These are phyloP conservation scores for Beauveria caledonica DNA, from an alignment of 2,329 filamentous ascomycete genomes.

Conservation along the genomic window DNA sequence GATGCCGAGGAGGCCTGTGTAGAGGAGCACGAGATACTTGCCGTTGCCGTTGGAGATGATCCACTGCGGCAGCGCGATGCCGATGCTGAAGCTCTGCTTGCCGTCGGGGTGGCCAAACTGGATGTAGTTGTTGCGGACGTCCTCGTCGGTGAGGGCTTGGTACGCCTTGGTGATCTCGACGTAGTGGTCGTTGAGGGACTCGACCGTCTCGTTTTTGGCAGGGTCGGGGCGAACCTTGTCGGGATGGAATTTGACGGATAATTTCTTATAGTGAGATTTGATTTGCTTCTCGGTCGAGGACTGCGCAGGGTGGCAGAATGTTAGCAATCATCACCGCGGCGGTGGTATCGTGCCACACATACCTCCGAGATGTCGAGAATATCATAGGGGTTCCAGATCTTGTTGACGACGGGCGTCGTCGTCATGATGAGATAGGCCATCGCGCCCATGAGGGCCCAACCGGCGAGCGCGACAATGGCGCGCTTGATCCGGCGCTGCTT, in stretches of 20 bases:
- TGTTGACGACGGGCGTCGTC: conserved; percentile 61
- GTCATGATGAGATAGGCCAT: conserved; percentile 88
- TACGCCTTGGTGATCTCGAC: conserved; percentile 97
- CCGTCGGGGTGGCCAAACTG: conserved; percentile 95
- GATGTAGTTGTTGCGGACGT: conserved; percentile 92
- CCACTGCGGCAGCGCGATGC: conserved; percentile 88
- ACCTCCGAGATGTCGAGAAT: conserved; percentile 82
- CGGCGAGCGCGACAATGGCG: conserved; percentile 62
- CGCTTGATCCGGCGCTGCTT: conserved; percentile 85
- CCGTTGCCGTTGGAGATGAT: conserved; percentile 90
- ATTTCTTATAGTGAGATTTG: conserved; percentile 79
- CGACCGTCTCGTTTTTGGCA: conserved; percentile 80
- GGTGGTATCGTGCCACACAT: conserved; percentile 21
- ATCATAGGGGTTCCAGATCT: conserved; percentile 95
- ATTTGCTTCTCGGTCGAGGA: conserved; percentile 82
- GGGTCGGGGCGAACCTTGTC: conserved; percentile 84
- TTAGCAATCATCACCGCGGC: not conserved
- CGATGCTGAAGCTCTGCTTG: conserved; percentile 96
- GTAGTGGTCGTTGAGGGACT: conserved; percentile 78
- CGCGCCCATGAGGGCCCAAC: conserved; percentile 76
- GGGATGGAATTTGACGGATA: conserved; percentile 82
- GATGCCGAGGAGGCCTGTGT: conserved; percentile 80
- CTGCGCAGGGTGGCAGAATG: conserved; percentile 29
- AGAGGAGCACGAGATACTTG: conserved; percentile 88
- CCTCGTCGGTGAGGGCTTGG: conserved; percentile 95